Percentiles rank a stretch among this genome's conserved stretches.
Conservation (phyloP, 2,329 filamentous ascomycete species). For the Cephalotrichum gorgonifer region DNA sequence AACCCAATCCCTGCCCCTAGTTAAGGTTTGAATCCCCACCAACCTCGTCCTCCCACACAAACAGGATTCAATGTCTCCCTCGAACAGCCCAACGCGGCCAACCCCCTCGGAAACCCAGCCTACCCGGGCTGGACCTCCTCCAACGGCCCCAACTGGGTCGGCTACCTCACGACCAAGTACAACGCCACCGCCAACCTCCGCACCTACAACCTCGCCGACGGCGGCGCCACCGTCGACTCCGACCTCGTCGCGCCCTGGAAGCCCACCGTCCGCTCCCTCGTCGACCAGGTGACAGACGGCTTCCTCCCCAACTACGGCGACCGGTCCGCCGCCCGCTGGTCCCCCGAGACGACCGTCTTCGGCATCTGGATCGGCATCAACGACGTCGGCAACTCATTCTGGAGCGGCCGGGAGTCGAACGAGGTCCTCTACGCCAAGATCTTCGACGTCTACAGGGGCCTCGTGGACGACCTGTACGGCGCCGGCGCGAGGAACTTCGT, state of each 20-base stretch:
- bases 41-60: neutral
- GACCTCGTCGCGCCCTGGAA: slow-evolving; percentile 38
- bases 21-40: neutral
- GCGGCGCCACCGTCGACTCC: slow-evolving; percentile 42
- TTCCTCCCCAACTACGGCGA: slow-evolving; percentile 11
- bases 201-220: slow-evolving; percentile 43
- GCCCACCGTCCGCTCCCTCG: slow-evolving; percentile 34
- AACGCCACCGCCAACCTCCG: slow-evolving; percentile 31
- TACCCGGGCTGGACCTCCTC: slow-evolving; percentile 40
- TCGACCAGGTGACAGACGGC: slow-evolving; percentile 33
- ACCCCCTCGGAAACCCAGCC: slow-evolving; percentile 52
- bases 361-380: slow-evolving; percentile 46
- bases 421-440: slow-evolving; percentile 24
- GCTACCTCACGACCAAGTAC: slow-evolving; percentile 33
- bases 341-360: slow-evolving; percentile 27
- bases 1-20: neutral
- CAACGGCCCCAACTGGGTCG: slow-evolving; percentile 42
- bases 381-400: slow-evolving; percentile 40
- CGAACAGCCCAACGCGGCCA: slow-evolving; percentile 37
- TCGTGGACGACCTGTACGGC: slow-evolving; percentile 35
- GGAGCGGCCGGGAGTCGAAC: slow-evolving; percentile 16
- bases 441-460: slow-evolving; percentile 29
- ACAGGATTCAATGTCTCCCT: slow-evolving; percentile 41
- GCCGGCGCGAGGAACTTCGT: slow-evolving; percentile 47
- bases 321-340: slow-evolving; percentile 27